Evolutionary conservation across 164 flowering plant species (phyloP).

Genomic region (Piper betle): DNA sequence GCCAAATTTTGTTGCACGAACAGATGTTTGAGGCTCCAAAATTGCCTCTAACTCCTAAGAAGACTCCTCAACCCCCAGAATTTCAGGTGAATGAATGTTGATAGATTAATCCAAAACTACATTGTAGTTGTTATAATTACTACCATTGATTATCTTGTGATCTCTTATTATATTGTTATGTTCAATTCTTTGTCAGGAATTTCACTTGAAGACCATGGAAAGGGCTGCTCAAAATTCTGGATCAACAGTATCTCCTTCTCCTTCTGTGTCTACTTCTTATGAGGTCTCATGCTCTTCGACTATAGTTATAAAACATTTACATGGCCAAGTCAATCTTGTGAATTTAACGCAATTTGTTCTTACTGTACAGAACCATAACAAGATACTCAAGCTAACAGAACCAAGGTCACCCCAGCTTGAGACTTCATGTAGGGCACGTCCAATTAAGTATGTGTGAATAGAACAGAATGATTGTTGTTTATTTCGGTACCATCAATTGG

Average conservation of each 20-base stretch:
- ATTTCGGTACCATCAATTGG: not conserved
- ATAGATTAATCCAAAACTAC: not conserved
- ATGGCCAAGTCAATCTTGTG: not conserved
- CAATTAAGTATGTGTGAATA: constrained; percentile 20
- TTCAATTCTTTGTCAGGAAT: constrained; percentile 37
- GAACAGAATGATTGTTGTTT: not conserved
- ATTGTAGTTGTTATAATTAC: not conserved
- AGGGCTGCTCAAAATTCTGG: constrained; percentile 70
- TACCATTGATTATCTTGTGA: not conserved
- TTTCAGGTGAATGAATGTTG: constrained; percentile 47
- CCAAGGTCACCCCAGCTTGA: constrained; percentile 73
- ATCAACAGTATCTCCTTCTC: constrained; percentile 26
- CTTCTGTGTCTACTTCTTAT: constrained; percentile 36
- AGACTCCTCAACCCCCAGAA: constrained; percentile 60
- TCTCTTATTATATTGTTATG: not conserved
- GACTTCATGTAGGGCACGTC: constrained; percentile 72
- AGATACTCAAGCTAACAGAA: constrained; percentile 48
- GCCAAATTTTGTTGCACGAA: not conserved
- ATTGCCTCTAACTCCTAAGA: constrained; percentile 56
- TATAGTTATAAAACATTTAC: not conserved
- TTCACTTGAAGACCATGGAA: constrained; percentile 73
- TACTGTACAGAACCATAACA: constrained; percentile 33
- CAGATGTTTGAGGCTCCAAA: constrained; percentile 74
- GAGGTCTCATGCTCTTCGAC: constrained; percentile 22
- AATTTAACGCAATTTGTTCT: not conserved